phyloP scores from a whole-genome alignment of 2,329 filamentous ascomycete genomes.

The Colletotrichum costaricense region DNA sequence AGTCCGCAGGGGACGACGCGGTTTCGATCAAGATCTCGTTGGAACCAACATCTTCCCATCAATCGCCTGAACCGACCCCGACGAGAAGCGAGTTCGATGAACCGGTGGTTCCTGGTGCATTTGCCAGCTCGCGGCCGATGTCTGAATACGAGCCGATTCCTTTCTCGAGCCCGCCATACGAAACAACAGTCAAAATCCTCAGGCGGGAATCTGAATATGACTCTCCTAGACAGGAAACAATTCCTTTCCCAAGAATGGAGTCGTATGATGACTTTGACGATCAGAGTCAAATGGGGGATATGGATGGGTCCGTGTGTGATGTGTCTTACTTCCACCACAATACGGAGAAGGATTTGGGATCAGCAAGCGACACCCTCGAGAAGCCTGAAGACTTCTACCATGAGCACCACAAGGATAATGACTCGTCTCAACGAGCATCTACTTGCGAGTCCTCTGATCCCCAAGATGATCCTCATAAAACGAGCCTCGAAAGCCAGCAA shows the following conservation, averaged over 20 bases:
- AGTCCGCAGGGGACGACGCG: conserved; percentile 47
- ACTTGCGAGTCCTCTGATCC: conserved; percentile 51
- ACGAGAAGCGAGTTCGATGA: conserved; percentile 41
- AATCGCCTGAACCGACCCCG: conserved; percentile 41
- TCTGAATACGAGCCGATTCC: conserved; percentile 53
- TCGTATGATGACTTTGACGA: conserved; percentile 52
- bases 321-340: conserved; percentile 46
- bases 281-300: conserved; percentile 48
- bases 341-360: conserved; percentile 48
- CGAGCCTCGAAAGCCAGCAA: conserved; percentile 34
- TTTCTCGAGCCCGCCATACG: conserved; percentile 49
- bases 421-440: conserved; percentile 50
- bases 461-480: conserved; percentile 28
- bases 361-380: conserved; percentile 48
- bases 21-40: conserved; percentile 55
- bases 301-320: conserved; percentile 37
- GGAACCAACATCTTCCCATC: conserved; percentile 45
- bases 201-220: conserved; percentile 55
- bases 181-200: conserved; percentile 62
- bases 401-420: conserved; percentile 25
- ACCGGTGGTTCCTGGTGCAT: conserved; percentile 44
- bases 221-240: conserved; percentile 38
- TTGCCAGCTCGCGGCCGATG: conserved; percentile 36
- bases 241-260: conserved; percentile 50
- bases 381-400: conserved; percentile 41